These are phyloP conservation scores for Arthrobotrys iridis DNA, from an alignment of 2,329 filamentous ascomycete genomes.

Conservation along the genomic window DNA sequence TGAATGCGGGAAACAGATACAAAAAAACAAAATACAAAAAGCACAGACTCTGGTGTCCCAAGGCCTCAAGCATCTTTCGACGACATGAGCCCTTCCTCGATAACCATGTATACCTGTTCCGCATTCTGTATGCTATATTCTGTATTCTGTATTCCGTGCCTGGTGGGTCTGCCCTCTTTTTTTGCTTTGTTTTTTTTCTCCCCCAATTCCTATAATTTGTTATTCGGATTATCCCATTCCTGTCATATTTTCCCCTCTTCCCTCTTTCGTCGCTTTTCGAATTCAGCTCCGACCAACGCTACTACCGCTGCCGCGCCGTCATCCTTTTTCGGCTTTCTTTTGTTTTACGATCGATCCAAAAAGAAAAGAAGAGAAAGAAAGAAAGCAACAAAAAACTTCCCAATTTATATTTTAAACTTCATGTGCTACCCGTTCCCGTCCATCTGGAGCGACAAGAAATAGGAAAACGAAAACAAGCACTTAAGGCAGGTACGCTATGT, in stretches of 20 bases:
- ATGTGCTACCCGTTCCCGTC: constrained; percentile 31
- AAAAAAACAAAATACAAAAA: not conserved
- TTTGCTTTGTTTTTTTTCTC: not conserved
- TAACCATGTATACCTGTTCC: not conserved
- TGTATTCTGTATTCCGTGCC: not conserved
- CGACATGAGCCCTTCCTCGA: not conserved
- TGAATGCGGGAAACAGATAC: not conserved
- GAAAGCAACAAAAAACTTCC: not conserved
- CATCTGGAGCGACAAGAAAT: not conserved
- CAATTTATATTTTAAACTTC: constrained; percentile 13
- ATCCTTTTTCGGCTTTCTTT: not conserved
- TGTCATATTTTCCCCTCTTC: constrained; percentile 5
- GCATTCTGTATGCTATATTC: not conserved
- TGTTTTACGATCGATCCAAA: too few relatives aligned
- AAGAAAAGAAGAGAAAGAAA: too few relatives aligned
- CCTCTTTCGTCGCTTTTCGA: constrained; percentile 36
- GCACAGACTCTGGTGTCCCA: not conserved
- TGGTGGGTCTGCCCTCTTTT: not conserved
- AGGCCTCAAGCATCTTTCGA: constrained; percentile 15
- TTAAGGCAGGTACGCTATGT: constrained; percentile 15
- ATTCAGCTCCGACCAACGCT: constrained; percentile 41
- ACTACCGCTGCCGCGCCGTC: constrained; percentile 12
- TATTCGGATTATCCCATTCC: constrained; percentile 16
- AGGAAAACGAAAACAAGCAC: not conserved
- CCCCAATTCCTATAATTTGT: not conserved